Conservation (phyloP, 2,329 filamentous ascomycete species). For the Cercospora sesami region DNA sequence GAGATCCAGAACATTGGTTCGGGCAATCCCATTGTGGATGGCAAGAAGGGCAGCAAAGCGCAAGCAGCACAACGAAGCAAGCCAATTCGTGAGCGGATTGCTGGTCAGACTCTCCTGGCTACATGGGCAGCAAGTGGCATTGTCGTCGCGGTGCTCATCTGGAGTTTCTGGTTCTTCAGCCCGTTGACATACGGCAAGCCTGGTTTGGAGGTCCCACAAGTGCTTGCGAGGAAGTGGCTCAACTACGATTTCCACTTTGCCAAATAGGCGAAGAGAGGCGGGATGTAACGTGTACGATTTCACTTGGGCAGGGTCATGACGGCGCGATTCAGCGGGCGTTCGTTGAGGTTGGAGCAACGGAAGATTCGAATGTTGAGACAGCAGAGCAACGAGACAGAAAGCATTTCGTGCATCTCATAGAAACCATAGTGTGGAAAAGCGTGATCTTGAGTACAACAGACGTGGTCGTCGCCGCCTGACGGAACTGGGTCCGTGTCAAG, state of each 20-base stretch:
- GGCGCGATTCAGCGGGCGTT: constrained; percentile 14
- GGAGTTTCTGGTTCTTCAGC: constrained; percentile 88
- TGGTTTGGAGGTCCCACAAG: constrained; percentile 74
- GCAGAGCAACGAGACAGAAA: constrained; percentile 7
- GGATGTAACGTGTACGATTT: constrained; percentile 7
- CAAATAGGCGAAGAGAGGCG: constrained; percentile 58
- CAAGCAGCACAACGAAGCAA: constrained; percentile 56
- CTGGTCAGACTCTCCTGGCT: constrained; percentile 71
- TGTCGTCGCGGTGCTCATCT: constrained; percentile 67
- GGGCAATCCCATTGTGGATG: constrained; percentile 41
- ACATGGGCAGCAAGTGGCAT: constrained; percentile 77
- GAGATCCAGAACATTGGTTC: constrained; percentile 55
- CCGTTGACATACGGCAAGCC: constrained; percentile 95
- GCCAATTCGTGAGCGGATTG: constrained; percentile 79
- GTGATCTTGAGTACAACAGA: not conserved
- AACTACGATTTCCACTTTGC: constrained; percentile 98
- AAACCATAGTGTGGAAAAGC: not conserved
- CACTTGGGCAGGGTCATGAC: not conserved
- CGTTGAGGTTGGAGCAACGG: constrained; percentile 1
- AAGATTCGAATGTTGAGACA: constrained; percentile 5
- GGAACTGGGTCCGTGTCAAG: not conserved
- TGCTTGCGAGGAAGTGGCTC: constrained; percentile 87
- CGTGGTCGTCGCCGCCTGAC: not conserved
- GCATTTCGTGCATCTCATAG: not conserved
- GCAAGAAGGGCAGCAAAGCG: constrained; percentile 39